Base-by-base conservation (phyloP, 1,284 basidiomycete species). In the Melampsora allii-populina region DNA sequence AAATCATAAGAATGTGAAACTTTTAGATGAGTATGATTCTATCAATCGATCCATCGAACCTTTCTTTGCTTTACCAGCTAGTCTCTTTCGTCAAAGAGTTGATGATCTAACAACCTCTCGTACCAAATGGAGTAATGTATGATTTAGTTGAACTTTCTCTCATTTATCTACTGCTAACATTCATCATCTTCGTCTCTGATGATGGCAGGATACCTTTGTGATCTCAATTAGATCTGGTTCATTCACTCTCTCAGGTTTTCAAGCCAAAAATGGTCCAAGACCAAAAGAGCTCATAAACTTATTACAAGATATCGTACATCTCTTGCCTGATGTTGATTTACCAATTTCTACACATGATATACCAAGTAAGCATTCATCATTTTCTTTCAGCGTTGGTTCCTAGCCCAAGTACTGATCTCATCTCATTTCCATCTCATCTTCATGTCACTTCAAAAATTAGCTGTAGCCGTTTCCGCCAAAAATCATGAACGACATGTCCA, bases 51-150 rank as follows among this genome's bases (percentile, higher is more conserved):
- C 69, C 6, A 65, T 72, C 29, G 5, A 65, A 59, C 69, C 69
- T 21, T 72, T 72, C 53, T 72, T 72, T 56, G 69, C 69, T 42
- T n/a, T 72, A 27, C 69, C 69, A 17, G 61, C 69, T 29, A 36
- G 53, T 2, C 24, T 72, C 9, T 72, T 72, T 48, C 53, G 36
- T 56, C 46, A 64, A 33, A 48, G 69, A 5, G 63, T 24, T 24
- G 45, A 39, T 33, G 69, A 61, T 1, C 39, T 72, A 31, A 33
- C 46, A n/a, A 45, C 39, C n/a, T 14, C 45, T 31, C 45, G 65
- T 31, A 72, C 69, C 24, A 72, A 72, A 59, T 72, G 69, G 69
- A 56, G 27, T 17, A 50, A 58, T 33, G 21, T 36, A 61, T 36
- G 12, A 71, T 56, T 42, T 42, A 36, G 19, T 24, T 6, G 6